Evolutionary conservation across 108 stramenopile species (phyloP), one percentile per base, ranked within the genome.

Genomic region (Aurantiochytrium sp.): DNA sequence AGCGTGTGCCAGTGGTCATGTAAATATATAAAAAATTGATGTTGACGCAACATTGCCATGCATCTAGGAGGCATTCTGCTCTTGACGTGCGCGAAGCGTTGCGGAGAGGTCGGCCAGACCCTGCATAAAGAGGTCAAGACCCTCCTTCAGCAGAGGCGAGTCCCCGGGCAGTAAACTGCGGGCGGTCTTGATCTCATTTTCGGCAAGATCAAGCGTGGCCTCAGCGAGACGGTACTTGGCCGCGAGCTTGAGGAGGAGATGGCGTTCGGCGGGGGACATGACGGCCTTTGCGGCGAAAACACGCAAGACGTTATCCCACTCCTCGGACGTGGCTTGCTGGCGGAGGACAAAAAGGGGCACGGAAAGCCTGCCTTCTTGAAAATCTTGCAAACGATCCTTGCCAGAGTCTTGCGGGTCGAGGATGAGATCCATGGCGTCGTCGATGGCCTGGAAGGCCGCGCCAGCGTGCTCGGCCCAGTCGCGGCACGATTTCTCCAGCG

Each of bases 381-480:
- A 48, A 81, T 81, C 73, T 42, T 81, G 73, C 36, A 81, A 24
- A 4, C 73, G 39, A 24, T 81, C 73, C 2, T 81, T 81, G 42
- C 73, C 73, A 48, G 42, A 48, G 12, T 48, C 73, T 41, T 81
- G 73, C 27, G 45, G 42, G 39, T 81, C 73, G 27, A 81, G 73
- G 36, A 81, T 24, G 3, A 81, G 45, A 81, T 81, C 73, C 42
- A 48, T 81, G 19, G 30, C 73, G 24, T 81, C 73, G 24, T 81
- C 73, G 32, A 81, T 6, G 15, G 24, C 73, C 45, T 81, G 73
- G 24, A 81, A 81, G n/a, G 73, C 73, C 27, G 73, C 73, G 24
- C 73, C 73, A 19, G 45, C 73, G 2, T 48, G 73, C 27, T 27
- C 27, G 27, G 42, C 73, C 73, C 73, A 81, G 42, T 81, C 19